Base-by-base conservation (phyloP, 164 flowering plant genomes). In the Brasenia schreberi region DNA sequence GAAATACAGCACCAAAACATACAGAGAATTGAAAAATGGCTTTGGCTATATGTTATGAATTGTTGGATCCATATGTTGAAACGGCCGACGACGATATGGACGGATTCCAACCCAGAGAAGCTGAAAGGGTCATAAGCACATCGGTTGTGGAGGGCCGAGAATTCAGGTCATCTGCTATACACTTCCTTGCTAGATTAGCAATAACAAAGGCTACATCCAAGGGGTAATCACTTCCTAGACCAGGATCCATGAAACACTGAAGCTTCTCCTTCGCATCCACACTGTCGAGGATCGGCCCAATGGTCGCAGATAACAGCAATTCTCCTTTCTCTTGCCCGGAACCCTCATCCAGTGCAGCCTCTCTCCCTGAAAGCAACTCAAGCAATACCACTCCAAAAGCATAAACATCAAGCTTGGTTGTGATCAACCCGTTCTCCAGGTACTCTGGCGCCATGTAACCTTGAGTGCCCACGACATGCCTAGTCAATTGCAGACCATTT, bases 371-470 rank as follows among this genome's bases (percentile, higher is more conserved):
- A 9, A 87, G 52, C 42, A 89, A 81, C 83, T 89, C 91, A 78
- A 87, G 69, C 43, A 85, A 27, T 17, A 88, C 72, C 59, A 88
- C 87, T 59, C 96, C 96, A 65, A 86, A 81, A 0, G 87, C 83
- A 65, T 75, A 88, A n/a, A 88, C 88, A 71, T 88, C 95, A 0
- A 86, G 64, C 61, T 85, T 86, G 5, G 85, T 82, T 2, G 91
- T 86, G 43, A 85, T 70, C 19, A 83, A 71, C 0, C 92, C 95
- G 66, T 80, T 79, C 66, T 87, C 87, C 0, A 85, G 68, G 64
- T 87, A 87, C 75, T 89, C 96, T 0, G 88, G 92, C 0, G 92
- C 79, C 90, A 89, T 75, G 61, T 84, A 89, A 0, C 96, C 92
- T 19, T 80, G 74, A 42, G 90, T 85, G 2, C 96, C 96, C 16